Percentiles rank a stretch among this genome's conserved stretches.
Evolutionary conservation across 2,329 filamentous ascomycete genomes (phyloP).

Genomic region (Lecanosticta acicola): DNA sequence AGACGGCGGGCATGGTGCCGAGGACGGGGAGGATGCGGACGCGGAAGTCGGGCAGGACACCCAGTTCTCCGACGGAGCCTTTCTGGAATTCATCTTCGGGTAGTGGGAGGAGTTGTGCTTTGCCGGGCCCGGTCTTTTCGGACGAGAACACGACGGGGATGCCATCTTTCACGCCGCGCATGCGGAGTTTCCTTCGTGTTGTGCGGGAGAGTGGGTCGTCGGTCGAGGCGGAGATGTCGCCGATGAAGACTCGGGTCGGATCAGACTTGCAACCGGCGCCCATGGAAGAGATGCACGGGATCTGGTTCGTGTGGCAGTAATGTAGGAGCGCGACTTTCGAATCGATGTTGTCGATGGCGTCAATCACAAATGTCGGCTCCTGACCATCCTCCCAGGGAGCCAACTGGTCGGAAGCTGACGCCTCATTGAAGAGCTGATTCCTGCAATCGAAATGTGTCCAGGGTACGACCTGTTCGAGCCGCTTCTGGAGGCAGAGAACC

Average conservation of each 20-base stretch:
- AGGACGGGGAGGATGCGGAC: constrained; percentile 92
- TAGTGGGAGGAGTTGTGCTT: constrained; percentile 81
- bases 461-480: constrained; percentile 79
- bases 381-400: constrained; percentile 57
- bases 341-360: constrained; percentile 97
- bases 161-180: constrained; percentile 70
- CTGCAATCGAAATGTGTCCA: constrained; percentile 87
- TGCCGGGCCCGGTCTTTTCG: constrained; percentile 83
- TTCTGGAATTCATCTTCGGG: constrained; percentile 83
- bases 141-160: constrained; percentile 91
- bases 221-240: constrained; percentile 80
- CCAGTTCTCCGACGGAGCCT: constrained; percentile 77
- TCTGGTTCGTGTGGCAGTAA: constrained; percentile 71
- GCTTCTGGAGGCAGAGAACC: constrained; percentile 73
- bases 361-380: constrained; percentile 80
- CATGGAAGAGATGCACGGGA: constrained; percentile 91
- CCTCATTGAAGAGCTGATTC: constrained; percentile 73
- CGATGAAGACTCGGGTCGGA: constrained; percentile 77
- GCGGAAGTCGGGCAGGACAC: constrained; percentile 85
- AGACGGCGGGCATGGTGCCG: constrained; percentile 95
- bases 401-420: constrained; percentile 61
- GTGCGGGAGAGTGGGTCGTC: constrained; percentile 85
- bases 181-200: constrained; percentile 72
- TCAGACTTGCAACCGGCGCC: constrained; percentile 91
- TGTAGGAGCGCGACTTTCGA: constrained; percentile 87